Conservation (phyloP, 257 asterid genomes). For the Solanum bulbocastanum region DNA sequence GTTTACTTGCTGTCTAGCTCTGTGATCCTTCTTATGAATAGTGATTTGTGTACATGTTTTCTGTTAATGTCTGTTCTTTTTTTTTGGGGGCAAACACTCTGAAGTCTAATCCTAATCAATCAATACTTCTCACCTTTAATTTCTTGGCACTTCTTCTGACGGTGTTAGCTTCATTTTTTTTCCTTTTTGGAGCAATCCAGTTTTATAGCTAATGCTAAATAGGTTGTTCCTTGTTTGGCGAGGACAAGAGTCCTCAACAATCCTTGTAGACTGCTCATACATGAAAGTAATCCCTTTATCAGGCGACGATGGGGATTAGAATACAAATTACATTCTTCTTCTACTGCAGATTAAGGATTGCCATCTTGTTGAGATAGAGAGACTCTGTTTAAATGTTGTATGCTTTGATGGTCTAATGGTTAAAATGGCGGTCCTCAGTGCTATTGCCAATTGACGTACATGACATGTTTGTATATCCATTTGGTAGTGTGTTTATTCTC, state of each 20-base stretch:
- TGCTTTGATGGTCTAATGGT: neutral
- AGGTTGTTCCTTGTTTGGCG: neutral
- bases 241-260: neutral
- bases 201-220: neutral
- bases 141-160: neutral
- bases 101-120: neutral
- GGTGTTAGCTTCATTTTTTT: neutral
- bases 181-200: neutral
- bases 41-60: neutral
- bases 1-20: neutral
- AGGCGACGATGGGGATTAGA: neutral
- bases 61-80: neutral
- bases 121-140: neutral
- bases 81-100: neutral
- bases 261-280: neutral
- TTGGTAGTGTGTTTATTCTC: neutral
- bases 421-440: neutral
- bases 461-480: neutral
- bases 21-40: neutral
- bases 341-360: neutral
- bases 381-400: neutral
- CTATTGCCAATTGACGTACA: neutral
- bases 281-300: neutral
- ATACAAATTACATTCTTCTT: neutral
- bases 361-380: neutral